These are phyloP conservation scores for Elaphomyces granulatus DNA, from an alignment of 495 filamentous ascomycete species.

Conservation along the genomic window DNA sequence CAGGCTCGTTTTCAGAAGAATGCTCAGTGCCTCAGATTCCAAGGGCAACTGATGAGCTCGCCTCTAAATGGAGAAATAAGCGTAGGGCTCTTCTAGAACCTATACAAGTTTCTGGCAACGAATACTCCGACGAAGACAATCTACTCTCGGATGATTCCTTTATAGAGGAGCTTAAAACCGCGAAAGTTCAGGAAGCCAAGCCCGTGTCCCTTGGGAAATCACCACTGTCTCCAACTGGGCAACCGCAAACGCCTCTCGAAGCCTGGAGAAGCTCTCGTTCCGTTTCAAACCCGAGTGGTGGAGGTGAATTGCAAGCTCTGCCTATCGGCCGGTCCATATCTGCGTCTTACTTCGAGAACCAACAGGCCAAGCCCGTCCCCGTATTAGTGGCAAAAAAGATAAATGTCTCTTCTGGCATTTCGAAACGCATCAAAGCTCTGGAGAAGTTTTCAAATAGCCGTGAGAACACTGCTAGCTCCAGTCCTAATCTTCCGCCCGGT, in stretches of 20 bases:
- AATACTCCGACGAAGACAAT: slow-evolving; percentile 46
- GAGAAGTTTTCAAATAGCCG: slow-evolving; percentile 51
- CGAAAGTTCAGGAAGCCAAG: slow-evolving; percentile 69
- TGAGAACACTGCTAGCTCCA: slow-evolving; percentile 20
- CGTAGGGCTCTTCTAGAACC: slow-evolving; percentile 38
- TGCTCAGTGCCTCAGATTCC: too few species aligned
- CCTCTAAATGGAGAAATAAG: slow-evolving; percentile 12
- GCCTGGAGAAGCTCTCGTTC: slow-evolving; percentile 34
- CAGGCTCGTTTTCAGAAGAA: too few species aligned
- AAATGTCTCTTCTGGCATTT: slow-evolving; percentile 78
- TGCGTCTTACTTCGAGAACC: slow-evolving; percentile 17
- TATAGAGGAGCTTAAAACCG: slow-evolving; percentile 76
- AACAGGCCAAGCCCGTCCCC: slow-evolving; percentile 12
- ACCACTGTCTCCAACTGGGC: slow-evolving; percentile 48
- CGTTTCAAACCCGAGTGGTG: slow-evolving; percentile 32
- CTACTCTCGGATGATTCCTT: slow-evolving; percentile 73
- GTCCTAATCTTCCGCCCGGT: slow-evolving; percentile 9
- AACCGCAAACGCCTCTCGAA: slow-evolving; percentile 16
- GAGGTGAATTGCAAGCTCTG: slow-evolving; percentile 27
- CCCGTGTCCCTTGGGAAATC: slow-evolving; percentile 72
- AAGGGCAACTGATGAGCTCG: too few species aligned
- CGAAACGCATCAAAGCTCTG: slow-evolving; percentile 76
- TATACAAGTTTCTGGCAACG: slow-evolving; percentile 39
- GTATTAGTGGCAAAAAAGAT: slow-evolving; percentile 50
- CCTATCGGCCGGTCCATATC: slow-evolving; percentile 30